These are phyloP conservation scores for Blastocrithidia nonstop DNA, from an alignment of 208 protist species.

Conservation along the genomic window DNA sequence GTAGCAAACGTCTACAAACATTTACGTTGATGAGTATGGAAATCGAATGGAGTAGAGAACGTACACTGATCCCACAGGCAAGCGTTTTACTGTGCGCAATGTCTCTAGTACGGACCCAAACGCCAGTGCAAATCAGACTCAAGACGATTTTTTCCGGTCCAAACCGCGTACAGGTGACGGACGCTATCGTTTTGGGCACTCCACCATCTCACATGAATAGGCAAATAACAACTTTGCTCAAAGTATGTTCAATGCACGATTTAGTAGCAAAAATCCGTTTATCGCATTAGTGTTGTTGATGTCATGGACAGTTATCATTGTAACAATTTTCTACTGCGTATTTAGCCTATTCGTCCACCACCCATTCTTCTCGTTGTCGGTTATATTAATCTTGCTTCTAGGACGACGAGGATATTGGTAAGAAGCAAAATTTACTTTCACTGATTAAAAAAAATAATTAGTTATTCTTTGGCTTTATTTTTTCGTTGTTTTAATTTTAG, in stretches of 20 bases:
- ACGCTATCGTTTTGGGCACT: no score
- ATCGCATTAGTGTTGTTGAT: slow-evolving; percentile 8
- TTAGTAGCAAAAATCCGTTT: no score
- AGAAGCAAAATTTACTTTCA: no score
- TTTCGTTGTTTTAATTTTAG: no score
- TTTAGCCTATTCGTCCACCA: slow-evolving; percentile 45
- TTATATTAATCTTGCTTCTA: slow-evolving; percentile 38
- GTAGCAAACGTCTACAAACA: slow-evolving; percentile 15
- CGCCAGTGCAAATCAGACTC: slow-evolving; percentile 51
- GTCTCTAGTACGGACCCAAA: slow-evolving; percentile 21
- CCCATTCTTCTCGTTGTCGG: slow-evolving; percentile 41
- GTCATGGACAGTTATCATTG: slow-evolving; percentile 43
- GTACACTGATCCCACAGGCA: slow-evolving; percentile 47
- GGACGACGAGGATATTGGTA: no score
- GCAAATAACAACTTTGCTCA: no score
- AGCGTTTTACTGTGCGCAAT: slow-evolving; percentile 53
- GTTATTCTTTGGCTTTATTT: no score
- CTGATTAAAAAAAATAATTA: no score
- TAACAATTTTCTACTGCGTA: slow-evolving; percentile 24
- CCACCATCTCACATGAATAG: no score
- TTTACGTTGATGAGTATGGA: slow-evolving; percentile 52
- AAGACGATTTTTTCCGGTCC: slow-evolving; percentile 39
- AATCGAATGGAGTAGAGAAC: slow-evolving; percentile 76
- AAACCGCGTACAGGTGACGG: no score
- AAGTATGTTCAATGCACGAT: no score